A percentile compares a stretch with the other conserved stretches of the same genome.
phyloP scores from a whole-genome alignment of 495 filamentous ascomycete species.

The Sphaerosporella brunnea region DNA sequence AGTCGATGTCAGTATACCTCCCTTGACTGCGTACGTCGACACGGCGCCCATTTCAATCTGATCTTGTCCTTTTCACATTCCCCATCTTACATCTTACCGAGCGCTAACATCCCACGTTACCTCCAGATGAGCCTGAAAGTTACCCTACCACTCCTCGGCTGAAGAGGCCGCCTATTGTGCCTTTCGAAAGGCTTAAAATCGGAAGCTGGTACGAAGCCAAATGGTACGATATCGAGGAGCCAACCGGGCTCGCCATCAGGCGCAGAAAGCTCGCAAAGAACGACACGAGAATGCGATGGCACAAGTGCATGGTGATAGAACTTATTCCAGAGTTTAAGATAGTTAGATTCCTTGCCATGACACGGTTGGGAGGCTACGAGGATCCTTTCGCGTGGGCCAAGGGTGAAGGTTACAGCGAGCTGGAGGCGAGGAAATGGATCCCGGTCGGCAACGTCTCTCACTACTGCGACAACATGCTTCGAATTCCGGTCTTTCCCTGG shows the following conservation, averaged over 20 bases:
- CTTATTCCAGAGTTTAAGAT: background rate
- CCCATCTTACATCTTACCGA: too few relatives aligned
- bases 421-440: background rate
- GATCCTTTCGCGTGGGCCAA: background rate
- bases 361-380: background rate
- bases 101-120: too few relatives aligned
- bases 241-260: background rate
- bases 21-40: too few relatives aligned
- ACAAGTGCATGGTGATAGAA: background rate
- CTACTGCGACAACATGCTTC: background rate
- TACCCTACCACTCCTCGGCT: background rate
- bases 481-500: background rate
- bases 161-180: background rate
- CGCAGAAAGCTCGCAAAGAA: background rate
- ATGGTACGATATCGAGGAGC: background rate
- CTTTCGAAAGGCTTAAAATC: background rate
- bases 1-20: too few relatives aligned
- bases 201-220: conserved; percentile 2
- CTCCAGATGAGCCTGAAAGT: background rate
- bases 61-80: too few relatives aligned
- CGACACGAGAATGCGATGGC: too few relatives aligned
- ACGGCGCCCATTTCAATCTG: too few relatives aligned
- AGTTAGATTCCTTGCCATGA: background rate
- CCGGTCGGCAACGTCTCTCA: background rate
- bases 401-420: background rate